These are phyloP conservation scores for Haematococcus sp. DNA, from an alignment of 139 green algal genomes.

Conservation along the genomic window DNA sequence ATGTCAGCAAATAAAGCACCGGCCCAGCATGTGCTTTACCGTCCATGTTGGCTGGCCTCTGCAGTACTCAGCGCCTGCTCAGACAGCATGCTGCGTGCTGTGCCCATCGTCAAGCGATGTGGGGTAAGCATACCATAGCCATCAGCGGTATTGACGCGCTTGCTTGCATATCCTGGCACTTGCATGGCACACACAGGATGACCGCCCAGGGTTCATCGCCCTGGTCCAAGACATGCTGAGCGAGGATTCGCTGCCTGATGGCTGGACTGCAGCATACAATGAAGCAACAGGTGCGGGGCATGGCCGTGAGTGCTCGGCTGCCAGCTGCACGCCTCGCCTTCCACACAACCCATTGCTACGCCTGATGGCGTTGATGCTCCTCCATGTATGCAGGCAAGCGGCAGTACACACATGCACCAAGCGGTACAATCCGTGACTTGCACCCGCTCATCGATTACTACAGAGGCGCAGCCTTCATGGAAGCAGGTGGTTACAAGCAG, in stretches of 20 bases:
- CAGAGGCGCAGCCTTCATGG: slow-evolving; percentile 63
- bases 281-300: background rate
- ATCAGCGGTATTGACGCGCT: no score
- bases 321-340: no score
- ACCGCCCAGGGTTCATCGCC: slow-evolving; percentile 11
- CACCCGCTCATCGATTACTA: slow-evolving; percentile 66
- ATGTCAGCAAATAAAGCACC: background rate
- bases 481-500: slow-evolving; percentile 20
- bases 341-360: no score
- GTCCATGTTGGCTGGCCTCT: no score
- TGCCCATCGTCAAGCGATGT: no score
- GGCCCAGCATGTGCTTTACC: background rate
- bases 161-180: no score
- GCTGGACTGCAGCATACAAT: slow-evolving; percentile 33
- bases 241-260: slow-evolving; percentile 38
- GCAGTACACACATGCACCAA: slow-evolving; percentile 25
- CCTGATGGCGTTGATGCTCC: no score
- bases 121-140: no score
- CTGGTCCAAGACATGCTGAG: slow-evolving; percentile 40
- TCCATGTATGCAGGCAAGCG: background rate
- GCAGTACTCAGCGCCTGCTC: background rate
- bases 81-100: background rate
- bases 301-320: no score
- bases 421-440: slow-evolving; percentile 20
- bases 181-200: slow-evolving; percentile 15